These are phyloP conservation scores for Serendipita sp. DNA, from an alignment of 768 basidiomycete genomes.

Conservation along the genomic window DNA sequence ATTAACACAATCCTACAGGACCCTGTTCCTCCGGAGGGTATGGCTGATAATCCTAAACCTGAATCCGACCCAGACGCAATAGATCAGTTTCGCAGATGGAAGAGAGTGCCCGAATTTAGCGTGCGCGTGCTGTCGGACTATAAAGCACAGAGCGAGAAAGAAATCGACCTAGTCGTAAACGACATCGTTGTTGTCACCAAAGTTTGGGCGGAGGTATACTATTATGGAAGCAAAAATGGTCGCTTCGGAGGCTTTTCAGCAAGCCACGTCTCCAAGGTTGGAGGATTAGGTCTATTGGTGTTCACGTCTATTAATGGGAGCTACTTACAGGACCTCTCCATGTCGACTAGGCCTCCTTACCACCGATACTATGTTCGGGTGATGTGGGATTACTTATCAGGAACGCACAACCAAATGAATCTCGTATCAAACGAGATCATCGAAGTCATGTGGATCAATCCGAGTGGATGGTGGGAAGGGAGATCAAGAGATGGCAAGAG, in stretches of 20 bases:
- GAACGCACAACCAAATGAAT: not conserved
- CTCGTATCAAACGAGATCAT: not conserved
- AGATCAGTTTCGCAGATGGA: not conserved
- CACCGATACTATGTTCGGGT: not conserved
- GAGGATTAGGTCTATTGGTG: not conserved
- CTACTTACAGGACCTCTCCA: not conserved
- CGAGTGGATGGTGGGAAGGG: not conserved
- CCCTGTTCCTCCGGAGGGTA: not conserved
- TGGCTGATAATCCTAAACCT: not conserved
- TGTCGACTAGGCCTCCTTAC: not conserved
- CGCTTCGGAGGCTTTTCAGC: not conserved
- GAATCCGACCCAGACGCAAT: not conserved
- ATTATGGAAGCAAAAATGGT: not conserved
- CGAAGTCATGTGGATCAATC: not conserved
- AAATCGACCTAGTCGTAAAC: not conserved
- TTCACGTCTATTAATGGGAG: not conserved
- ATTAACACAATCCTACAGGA: not conserved
- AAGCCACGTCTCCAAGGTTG: not conserved
- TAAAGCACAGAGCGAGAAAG: not conserved
- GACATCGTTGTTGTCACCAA: not conserved
- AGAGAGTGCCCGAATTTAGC: not conserved
- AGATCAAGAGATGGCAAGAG: not conserved
- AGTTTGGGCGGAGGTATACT: not conserved
- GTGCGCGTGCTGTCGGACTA: not conserved
- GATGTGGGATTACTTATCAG: not conserved